phyloP scores from a whole-genome alignment of 2,329 filamentous ascomycete genomes.

The Pyricularia pennisetigena region DNA sequence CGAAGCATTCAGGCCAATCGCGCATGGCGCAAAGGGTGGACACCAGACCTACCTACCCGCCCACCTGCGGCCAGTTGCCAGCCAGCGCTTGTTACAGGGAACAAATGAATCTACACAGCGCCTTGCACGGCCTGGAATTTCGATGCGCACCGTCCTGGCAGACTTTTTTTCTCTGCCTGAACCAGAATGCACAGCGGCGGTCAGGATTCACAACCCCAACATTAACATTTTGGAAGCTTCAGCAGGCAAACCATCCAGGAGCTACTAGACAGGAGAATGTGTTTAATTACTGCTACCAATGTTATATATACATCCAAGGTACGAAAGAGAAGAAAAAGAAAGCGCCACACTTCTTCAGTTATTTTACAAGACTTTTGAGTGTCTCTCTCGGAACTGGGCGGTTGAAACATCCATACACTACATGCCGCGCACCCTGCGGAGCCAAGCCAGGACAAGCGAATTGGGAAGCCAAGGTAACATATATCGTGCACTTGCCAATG shows the following conservation, averaged over 20 bases:
- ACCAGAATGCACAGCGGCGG: background rate
- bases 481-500: background rate
- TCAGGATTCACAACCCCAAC: background rate
- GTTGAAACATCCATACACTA: constrained; percentile 5
- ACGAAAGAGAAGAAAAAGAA: background rate
- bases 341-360: background rate
- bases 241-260: background rate
- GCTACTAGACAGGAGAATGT: background rate
- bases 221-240: background rate
- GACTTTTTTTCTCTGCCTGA: background rate
- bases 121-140: constrained; percentile 1
- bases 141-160: background rate
- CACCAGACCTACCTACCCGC: background rate
- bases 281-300: background rate
- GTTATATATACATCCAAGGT: background rate
- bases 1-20: constrained; percentile 9
- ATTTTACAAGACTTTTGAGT: background rate
- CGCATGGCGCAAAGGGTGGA: constrained; percentile 11
- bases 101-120: constrained; percentile 1
- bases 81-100: background rate
- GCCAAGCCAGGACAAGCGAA: background rate
- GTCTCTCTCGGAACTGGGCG: background rate
- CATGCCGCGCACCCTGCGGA: constrained; percentile 1
- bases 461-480: background rate
- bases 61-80: constrained; percentile 3